phyloP scores from a whole-genome alignment of 2,329 filamentous ascomycete genomes.

The Venturia aucupariae region DNA sequence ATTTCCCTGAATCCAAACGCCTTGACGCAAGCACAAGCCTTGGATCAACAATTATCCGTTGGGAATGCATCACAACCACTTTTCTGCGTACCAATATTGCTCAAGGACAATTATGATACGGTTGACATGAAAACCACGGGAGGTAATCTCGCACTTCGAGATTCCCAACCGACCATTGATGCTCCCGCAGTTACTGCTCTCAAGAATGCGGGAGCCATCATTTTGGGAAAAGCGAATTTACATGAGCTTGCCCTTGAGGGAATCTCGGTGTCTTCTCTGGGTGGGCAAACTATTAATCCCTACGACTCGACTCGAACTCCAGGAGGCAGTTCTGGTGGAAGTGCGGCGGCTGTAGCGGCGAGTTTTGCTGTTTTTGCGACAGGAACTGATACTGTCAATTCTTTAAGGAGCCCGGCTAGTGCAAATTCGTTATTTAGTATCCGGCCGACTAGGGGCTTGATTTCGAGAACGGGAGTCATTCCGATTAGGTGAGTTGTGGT shows the following conservation, averaged over 20 bases:
- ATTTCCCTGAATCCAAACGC: conserved; percentile 51
- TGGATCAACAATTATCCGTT: conserved; percentile 50
- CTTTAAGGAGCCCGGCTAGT: conserved; percentile 49
- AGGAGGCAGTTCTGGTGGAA: conserved; percentile 46
- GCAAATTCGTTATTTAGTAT: conserved; percentile 57
- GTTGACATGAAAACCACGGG: conserved; percentile 69
- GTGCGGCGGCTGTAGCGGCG: conserved; percentile 49
- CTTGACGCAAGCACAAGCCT: conserved; percentile 48
- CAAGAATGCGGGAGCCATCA: conserved; percentile 48
- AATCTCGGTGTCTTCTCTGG: conserved; percentile 51
- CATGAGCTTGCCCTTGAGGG: conserved; percentile 39
- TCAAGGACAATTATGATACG: conserved; percentile 65
- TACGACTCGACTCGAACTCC: conserved; percentile 58
- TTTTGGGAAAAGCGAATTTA: conserved; percentile 18
- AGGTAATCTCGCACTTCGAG: conserved; percentile 58
- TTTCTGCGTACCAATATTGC: conserved; percentile 65
- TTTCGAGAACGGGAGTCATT: conserved; percentile 52
- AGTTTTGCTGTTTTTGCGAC: conserved; percentile 50
- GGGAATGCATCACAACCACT: conserved; percentile 54
- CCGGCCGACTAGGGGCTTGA: conserved; percentile 48
- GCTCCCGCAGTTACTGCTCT: conserved; percentile 53
- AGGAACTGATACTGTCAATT: conserved; percentile 55
- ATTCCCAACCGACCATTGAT: conserved; percentile 56
- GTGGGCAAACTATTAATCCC: conserved; percentile 56
- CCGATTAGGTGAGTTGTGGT: conserved; percentile 47